Conservation (phyloP, 805 yeast genomes). For the Lachancea lanzarotensis region DNA sequence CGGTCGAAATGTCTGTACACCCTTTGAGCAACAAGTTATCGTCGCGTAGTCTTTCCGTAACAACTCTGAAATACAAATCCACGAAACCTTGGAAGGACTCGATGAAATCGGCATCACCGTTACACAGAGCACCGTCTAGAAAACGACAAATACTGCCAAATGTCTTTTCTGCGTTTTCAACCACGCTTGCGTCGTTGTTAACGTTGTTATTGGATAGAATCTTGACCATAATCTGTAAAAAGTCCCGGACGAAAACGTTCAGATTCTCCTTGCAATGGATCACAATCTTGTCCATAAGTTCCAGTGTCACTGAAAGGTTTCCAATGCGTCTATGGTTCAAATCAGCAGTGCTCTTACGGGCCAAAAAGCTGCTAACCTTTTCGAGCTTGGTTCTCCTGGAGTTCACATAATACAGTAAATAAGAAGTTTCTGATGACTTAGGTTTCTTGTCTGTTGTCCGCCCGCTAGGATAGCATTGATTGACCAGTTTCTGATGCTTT, state of each 20-base stretch:
- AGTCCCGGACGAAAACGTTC: constrained; percentile 69
- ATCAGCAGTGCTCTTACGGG: constrained; percentile 56
- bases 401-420: constrained; percentile 81
- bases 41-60: constrained; percentile 20
- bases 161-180: constrained; percentile 46
- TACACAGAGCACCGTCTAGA: constrained; percentile 56
- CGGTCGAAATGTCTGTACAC: constrained; percentile 28
- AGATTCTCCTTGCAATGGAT: constrained; percentile 75
- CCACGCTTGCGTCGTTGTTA: constrained; percentile 55
- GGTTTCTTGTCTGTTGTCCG: constrained; percentile 82
- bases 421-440: constrained; percentile 84
- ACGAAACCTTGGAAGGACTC: constrained; percentile 38
- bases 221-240: constrained; percentile 50
- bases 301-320: constrained; percentile 75
- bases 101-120: constrained; percentile 58
- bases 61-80: constrained; percentile 26
- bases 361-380: constrained; percentile 69
- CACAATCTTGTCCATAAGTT: constrained; percentile 61
- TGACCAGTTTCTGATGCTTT: constrained; percentile 83
- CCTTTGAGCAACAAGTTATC: constrained; percentile 28
- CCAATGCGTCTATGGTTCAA: constrained; percentile 59
- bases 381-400: constrained; percentile 83
- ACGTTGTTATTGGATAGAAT: constrained; percentile 36
- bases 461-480: constrained; percentile 92
- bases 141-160: constrained; percentile 43